A percentile compares a stretch with the other conserved stretches of the same genome.
Conservation (phyloP, 768 basidiomycete genomes). For the Daedalea quercina region DNA sequence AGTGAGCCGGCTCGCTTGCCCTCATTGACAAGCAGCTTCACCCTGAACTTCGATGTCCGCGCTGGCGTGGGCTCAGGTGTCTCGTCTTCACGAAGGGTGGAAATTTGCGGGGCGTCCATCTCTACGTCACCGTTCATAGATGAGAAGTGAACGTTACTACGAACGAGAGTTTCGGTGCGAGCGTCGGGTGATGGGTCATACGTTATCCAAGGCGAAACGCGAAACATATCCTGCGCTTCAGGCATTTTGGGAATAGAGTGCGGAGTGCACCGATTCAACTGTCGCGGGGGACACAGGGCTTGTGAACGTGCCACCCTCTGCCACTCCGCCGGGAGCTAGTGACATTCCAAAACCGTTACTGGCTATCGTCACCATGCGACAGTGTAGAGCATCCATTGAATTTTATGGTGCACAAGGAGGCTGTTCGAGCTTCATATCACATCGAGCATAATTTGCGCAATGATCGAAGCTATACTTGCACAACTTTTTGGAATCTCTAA, state of each 20-base stretch:
- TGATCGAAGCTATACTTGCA: neutral
- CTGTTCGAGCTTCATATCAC: too few species aligned
- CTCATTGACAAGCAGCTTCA: constrained; percentile 47
- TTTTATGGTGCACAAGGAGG: too few species aligned
- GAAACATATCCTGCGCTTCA: constrained; percentile 33
- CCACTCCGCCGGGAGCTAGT: neutral
- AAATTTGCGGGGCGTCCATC: constrained; percentile 82
- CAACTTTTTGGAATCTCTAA: neutral
- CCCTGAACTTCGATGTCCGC: constrained; percentile 34
- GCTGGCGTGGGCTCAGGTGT: constrained; percentile 45
- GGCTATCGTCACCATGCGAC: too few species aligned
- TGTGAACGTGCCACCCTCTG: neutral
- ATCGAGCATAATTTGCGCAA: neutral
- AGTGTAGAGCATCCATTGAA: too few species aligned
- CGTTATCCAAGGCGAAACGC: constrained; percentile 56
- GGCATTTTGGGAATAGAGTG: neutral
- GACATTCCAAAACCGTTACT: too few species aligned
- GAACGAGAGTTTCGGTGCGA: constrained; percentile 9
- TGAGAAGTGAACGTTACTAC: constrained; percentile 9
- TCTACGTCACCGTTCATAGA: constrained; percentile 38
- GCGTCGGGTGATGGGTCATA: constrained; percentile 33
- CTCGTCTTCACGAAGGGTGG: constrained; percentile 66
- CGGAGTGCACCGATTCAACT: neutral
- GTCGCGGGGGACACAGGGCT: neutral
- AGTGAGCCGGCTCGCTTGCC: constrained; percentile 30